Conservation (phyloP, 2,329 filamentous ascomycete species). For the Botrytis galanthina region DNA sequence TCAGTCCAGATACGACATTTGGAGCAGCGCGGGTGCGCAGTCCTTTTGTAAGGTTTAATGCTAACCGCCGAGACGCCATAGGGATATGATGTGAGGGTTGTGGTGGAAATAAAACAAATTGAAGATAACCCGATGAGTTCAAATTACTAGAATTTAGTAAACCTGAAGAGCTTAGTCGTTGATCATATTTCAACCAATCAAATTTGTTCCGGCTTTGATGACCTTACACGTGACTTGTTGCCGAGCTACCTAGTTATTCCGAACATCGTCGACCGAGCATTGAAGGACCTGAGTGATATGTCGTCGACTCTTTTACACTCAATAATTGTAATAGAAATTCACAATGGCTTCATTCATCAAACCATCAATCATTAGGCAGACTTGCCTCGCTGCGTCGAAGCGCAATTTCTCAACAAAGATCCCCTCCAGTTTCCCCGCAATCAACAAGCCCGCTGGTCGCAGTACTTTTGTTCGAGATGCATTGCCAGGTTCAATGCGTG, state of each 20-base stretch:
- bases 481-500: slow-evolving; percentile 46
- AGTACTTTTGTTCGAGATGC: slow-evolving; percentile 43
- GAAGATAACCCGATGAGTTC: slow-evolving; percentile 23
- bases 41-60: slow-evolving; percentile 88
- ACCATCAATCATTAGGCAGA: slow-evolving; percentile 49
- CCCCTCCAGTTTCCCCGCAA: slow-evolving; percentile 37
- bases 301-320: slow-evolving; percentile 15
- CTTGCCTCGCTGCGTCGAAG: slow-evolving; percentile 43
- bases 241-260: slow-evolving; percentile 22
- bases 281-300: slow-evolving; percentile 13
- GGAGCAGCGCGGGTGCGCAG: slow-evolving; percentile 84
- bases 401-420: slow-evolving; percentile 46
- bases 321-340: slow-evolving; percentile 23
- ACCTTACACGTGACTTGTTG: slow-evolving; percentile 18
- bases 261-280: slow-evolving; percentile 21
- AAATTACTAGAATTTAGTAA: slow-evolving; percentile 23
- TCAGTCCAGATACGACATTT: slow-evolving; percentile 72
- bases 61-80: slow-evolving; percentile 97
- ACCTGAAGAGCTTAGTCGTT: slow-evolving; percentile 22
- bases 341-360: slow-evolving; percentile 54
- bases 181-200: slow-evolving; percentile 21
- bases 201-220: slow-evolving; percentile 19
- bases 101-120: slow-evolving; percentile 25
- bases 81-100: slow-evolving; percentile 32
- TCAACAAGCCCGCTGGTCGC: slow-evolving; percentile 35